These are phyloP conservation scores for Candida albicans DNA, from an alignment of 1,139 yeast species.

Conservation along the genomic window DNA sequence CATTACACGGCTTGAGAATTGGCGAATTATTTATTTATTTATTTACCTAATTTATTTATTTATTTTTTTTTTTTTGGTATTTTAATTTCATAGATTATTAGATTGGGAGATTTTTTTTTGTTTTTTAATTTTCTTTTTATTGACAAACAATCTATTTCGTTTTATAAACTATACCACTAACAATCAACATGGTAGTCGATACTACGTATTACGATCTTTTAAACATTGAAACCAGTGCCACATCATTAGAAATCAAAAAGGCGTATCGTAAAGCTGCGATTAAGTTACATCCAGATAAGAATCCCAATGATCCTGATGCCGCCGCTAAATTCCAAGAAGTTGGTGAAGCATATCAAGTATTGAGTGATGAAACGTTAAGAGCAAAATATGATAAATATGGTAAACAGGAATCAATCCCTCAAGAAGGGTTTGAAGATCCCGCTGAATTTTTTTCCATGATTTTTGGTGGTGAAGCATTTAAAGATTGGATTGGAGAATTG, in stretches of 20 bases:
- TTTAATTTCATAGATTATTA: too few relatives aligned
- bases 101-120: not conserved
- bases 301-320: constrained; percentile 83
- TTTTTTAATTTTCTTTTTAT: not conserved
- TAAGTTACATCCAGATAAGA: constrained; percentile 91
- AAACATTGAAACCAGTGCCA: constrained; percentile 68
- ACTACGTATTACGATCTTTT: constrained; percentile 84
- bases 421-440: constrained; percentile 87
- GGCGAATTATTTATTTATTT: too few relatives aligned
- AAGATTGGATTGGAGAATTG: constrained; percentile 77
- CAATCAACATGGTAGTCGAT: constrained; percentile 71
- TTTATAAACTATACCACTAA: too few relatives aligned
- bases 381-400: constrained; percentile 83
- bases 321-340: constrained; percentile 68
- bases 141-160: too few relatives aligned
- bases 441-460: constrained; percentile 72
- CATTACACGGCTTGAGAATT: too few relatives aligned
- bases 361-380: constrained; percentile 73
- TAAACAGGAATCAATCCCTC: constrained; percentile 78
- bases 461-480: constrained; percentile 86
- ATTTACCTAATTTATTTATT: too few relatives aligned
- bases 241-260: constrained; percentile 81
- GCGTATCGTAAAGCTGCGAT: constrained; percentile 92
- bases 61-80: too few relatives aligned
- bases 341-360: constrained; percentile 81